Base-by-base conservation (phyloP, 1,284 basidiomycete genomes). In the Meripilus lineatus region DNA sequence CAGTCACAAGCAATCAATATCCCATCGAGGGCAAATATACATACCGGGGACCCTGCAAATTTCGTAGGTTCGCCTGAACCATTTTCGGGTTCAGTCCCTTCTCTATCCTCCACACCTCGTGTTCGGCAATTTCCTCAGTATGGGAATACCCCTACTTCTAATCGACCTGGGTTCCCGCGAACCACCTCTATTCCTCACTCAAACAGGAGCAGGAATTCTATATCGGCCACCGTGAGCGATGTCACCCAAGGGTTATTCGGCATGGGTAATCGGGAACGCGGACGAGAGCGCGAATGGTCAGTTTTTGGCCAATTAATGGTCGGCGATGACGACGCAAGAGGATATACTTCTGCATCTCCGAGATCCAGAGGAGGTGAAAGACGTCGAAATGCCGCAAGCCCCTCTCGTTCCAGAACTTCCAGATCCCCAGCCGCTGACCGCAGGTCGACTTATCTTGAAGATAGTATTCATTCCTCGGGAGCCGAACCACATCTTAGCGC, bases 231-330 rank as follows among this genome's bases (percentile, higher is more conserved):
- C 15, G 5, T 22, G 5, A 5, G 15, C 8, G 7, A 10, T 15
- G 3, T 24, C 4, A 39, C 38, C 15, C 36, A 22, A 7, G 23
- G n/a, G 14, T 7, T 37, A 5, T 7, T 39, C 14, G n/a, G 20
- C 13, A 23, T n/a, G n/a, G n/a, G 38, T 4, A 37, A 17, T 21
- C 38, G 28, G 5, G 24, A 39, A 14, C 26, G 6, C 10, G 37
- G 28, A 5, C n/a, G 25, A 25, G 47, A 61, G 5, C 65, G 54
- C 5, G 70, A 77, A 63, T 89, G 86, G 86, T 69, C 79, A 1
- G 65, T 88, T 4, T 89, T 89, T 54, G 75, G 72, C 3, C 79
- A 87, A 55, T 59, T 84, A 26, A 84, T 88, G 79, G 74, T 81
- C 55, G 75, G 32, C 30, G 45, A 43, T 40, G 46, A 7, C 42